Evolutionary conservation across 148 eudicot species (phyloP).

Genomic region (Rhododendron ovatum): DNA sequence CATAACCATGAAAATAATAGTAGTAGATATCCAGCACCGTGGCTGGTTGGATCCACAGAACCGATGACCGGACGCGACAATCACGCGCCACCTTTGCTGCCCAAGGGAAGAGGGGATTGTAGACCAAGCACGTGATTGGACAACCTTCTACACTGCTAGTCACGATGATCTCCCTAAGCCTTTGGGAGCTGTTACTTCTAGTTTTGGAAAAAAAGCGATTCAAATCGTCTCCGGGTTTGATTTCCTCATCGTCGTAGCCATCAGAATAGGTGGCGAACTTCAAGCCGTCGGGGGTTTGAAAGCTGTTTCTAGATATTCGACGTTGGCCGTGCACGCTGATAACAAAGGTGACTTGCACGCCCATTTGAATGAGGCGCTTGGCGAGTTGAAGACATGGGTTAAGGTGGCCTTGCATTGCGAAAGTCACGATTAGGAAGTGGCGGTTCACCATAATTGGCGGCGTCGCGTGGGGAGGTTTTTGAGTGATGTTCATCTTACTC

Average conservation of each 20-base stretch:
- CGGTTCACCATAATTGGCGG: slow-evolving; percentile 4
- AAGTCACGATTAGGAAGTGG: slow-evolving; percentile 31
- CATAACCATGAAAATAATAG: slow-evolving; percentile 40
- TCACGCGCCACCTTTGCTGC: slow-evolving; percentile 49
- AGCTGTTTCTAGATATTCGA: slow-evolving; percentile 2
- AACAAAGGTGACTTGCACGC: slow-evolving; percentile 34
- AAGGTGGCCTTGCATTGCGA: slow-evolving; percentile 46
- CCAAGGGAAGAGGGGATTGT: slow-evolving; percentile 57
- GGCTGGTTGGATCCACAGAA: slow-evolving; percentile 70
- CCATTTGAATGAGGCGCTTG: slow-evolving; percentile 31
- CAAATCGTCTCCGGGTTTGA: slow-evolving; percentile 4
- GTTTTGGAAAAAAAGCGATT: slow-evolving; percentile 17
- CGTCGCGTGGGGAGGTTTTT: neutral
- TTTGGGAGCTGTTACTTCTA: slow-evolving; percentile 21
- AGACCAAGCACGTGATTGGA: slow-evolving; percentile 44
- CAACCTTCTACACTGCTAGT: slow-evolving; percentile 31
- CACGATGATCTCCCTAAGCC: slow-evolving; percentile 19
- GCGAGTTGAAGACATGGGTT: slow-evolving; percentile 57
- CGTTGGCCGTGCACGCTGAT: slow-evolving; percentile 21
- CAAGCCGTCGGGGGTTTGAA: slow-evolving; percentile 22
- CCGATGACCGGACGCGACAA: slow-evolving; percentile 39
- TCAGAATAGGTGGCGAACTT: slow-evolving; percentile 39
- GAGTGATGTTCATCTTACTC: no score
- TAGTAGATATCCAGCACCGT: slow-evolving; percentile 44
- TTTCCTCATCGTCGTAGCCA: slow-evolving; percentile 37